These are phyloP conservation scores for Suillus bovinus DNA, from an alignment of 768 basidiomycete species.

Conservation along the genomic window DNA sequence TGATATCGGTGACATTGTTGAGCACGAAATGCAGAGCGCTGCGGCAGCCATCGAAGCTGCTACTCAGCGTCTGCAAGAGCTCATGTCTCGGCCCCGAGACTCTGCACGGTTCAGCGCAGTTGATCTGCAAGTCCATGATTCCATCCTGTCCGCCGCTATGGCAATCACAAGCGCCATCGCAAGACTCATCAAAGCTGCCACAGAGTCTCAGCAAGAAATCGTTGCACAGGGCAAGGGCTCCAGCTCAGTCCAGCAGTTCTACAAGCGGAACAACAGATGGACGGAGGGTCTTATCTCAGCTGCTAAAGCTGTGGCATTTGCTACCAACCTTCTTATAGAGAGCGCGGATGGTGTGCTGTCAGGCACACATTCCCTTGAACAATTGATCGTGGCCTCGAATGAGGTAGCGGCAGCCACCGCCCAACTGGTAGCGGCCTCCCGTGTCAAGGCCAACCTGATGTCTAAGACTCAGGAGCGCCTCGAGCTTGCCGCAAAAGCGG, in stretches of 20 bases:
- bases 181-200: constrained; percentile 93
- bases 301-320: constrained; percentile 96
- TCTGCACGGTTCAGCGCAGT: constrained; percentile 84
- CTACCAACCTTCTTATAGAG: constrained; percentile 94
- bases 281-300: constrained; percentile 99
- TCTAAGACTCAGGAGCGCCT: constrained; percentile 97
- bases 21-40: constrained; percentile 93
- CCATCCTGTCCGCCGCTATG: constrained; percentile 90
- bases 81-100: constrained; percentile 91
- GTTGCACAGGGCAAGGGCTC: constrained; percentile 94
- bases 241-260: constrained; percentile 92
- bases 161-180: constrained; percentile 96
- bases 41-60: constrained; percentile 93
- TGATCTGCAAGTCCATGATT: constrained; percentile 96
- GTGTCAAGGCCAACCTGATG: constrained; percentile 98
- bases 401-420: constrained; percentile 97
- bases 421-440: constrained; percentile 96
- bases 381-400: constrained; percentile 99
- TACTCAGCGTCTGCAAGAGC: constrained; percentile 83
- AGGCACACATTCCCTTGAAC: constrained; percentile 95
- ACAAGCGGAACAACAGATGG: constrained; percentile 99
- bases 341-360: constrained; percentile 97
- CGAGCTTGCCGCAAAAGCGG: constrained; percentile 95
- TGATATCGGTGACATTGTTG: constrained; percentile 94
- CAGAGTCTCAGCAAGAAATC: constrained; percentile 98